Evolutionary conservation across 306 rosid species (phyloP).

Genomic region (Cucumis melo): DNA sequence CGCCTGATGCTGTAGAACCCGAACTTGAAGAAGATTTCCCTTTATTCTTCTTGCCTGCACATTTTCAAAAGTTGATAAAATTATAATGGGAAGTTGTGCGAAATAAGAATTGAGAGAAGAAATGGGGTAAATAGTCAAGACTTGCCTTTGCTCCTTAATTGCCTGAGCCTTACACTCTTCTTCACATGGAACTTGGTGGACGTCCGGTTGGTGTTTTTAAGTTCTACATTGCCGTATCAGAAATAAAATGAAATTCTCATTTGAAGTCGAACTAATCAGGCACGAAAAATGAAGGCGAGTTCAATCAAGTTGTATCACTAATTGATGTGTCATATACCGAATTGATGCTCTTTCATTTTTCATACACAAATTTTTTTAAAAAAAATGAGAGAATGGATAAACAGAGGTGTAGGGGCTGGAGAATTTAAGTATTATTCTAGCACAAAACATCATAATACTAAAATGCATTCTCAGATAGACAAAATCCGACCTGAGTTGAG

Average conservation of each 20-base stretch:
- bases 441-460: not conserved
- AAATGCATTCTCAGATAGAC: not conserved
- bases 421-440: not conserved
- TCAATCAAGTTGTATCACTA: not conserved
- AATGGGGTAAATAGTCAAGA: not conserved
- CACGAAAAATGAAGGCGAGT: not conserved
- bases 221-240: not conserved
- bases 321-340: not conserved
- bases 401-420: not conserved
- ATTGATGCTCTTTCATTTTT: not conserved
- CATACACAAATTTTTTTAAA: not conserved
- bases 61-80: not conserved
- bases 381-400: not conserved
- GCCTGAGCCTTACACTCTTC: conserved; percentile 1
- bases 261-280: not conserved
- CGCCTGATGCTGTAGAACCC: not conserved
- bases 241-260: not conserved
- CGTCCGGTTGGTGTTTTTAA: not conserved
- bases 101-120: not conserved
- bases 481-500: not conserved
- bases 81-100: not conserved
- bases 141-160: conserved; percentile 9
- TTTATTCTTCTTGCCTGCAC: conserved; percentile 6
- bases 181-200: conserved; percentile 4
- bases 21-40: not conserved